Percentiles rank a stretch among this genome's conserved stretches.
phyloP scores from a whole-genome alignment of 73 alveolate species.

The Symbiodinium natans region DNA sequence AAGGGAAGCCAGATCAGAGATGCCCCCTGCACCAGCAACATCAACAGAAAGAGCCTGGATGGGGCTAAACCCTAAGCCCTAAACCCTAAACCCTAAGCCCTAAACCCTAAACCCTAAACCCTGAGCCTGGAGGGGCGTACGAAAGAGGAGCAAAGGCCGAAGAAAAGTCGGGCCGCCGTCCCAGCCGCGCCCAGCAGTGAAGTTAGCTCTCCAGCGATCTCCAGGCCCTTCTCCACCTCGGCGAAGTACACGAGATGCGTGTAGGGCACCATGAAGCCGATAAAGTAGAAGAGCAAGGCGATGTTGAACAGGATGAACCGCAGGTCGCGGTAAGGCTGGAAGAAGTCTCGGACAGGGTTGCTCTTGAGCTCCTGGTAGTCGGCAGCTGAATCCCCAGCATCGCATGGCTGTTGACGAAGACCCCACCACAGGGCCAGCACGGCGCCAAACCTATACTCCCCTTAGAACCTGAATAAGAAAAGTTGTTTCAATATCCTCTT shows the following conservation, averaged over 20 bases:
- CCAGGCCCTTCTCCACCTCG: background rate
- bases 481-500: background rate
- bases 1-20: background rate
- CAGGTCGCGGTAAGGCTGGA: background rate
- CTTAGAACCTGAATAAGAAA: background rate
- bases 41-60: background rate
- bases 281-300: constrained; percentile 23
- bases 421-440: background rate
- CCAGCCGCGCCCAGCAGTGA: background rate
- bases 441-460: background rate
- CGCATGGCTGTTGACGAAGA: background rate
- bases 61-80: no score
- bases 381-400: background rate
- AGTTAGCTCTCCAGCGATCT: background rate
- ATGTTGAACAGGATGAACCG: background rate
- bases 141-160: background rate
- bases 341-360: background rate
- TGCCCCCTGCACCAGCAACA: background rate
- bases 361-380: background rate
- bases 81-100: no score
- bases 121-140: background rate
- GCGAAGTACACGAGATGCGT: constrained; percentile 64
- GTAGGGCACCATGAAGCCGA: constrained; percentile 55
- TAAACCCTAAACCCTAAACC: no score
- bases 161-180: background rate